Base-by-base conservation (phyloP, 805 yeast species). In the Tetrapisispora pingtungensis region DNA sequence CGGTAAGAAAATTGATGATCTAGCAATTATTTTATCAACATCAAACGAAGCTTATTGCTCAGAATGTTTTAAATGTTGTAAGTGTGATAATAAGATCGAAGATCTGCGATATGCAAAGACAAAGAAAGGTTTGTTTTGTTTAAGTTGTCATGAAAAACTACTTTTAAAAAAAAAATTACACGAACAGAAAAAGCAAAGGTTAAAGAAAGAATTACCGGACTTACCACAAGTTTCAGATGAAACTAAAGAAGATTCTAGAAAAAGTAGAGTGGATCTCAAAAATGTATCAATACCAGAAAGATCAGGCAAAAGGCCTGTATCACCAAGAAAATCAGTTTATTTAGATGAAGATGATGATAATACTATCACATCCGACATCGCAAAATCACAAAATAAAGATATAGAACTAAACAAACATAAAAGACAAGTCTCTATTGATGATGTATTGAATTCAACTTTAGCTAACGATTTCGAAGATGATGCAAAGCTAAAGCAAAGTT, bases 1-100 rank as follows among this genome's bases (percentile, higher is more conserved):
- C 70, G 77, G 80, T 41, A 84, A 83, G 60, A 86, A 87, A 60
- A 93, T 93, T 49, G 95, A 85, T 56, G 97, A 93, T 62, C 71
- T 89, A 68, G 98, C 98, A 10, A 90, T 93, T 31, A 61, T 64
- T 3, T 43, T 64, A 15, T 88, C 97, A 1, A 88, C 97, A 1
- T 96, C 96, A 22, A 94, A 93, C 55, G 90, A 85, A 59, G 97
- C 97, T 4, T 93, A 86, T 62, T 93, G 98, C 62, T 79, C 95
- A 4, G 72, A 73, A 39, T 93, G 98, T 64, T 93, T 93, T 67
- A 80, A 80, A 53, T 93, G 98, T 64, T 78, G 94, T 43, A 81
- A 86, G 54, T 93, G 98, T 69, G 83, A 83, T 59, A 77, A 77
- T 49, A 81, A 83, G 46, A 90, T 93, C 49, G 95, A 84, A 58